Percentiles rank a stretch among this genome's conserved stretches.
Evolutionary conservation across 495 filamentous ascomycete species (phyloP).

Genomic region (Penicillium coprophilum): DNA sequence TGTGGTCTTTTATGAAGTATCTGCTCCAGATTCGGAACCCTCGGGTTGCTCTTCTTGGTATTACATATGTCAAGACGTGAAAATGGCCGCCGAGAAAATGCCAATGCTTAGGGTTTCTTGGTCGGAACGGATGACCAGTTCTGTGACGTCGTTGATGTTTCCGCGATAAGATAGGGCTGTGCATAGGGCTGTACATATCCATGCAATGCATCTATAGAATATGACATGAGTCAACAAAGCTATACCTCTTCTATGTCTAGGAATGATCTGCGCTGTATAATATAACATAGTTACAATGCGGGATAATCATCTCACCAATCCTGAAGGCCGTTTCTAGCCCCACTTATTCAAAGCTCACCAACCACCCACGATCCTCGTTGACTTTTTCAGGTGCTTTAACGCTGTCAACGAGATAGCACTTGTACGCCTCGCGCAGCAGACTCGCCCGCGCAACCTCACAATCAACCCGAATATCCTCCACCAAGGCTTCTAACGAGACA

Average conservation of each 20-base stretch:
- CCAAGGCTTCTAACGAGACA: constrained; percentile 72
- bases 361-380: constrained; percentile 35
- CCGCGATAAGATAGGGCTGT: neutral
- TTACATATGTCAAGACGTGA: constrained; percentile 23
- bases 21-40: neutral
- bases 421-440: constrained; percentile 68
- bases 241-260: neutral
- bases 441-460: constrained; percentile 78
- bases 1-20: neutral
- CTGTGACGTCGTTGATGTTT: too few species aligned
- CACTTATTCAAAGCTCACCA: constrained; percentile 34
- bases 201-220: neutral
- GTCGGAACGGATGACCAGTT: neutral
- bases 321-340: neutral
- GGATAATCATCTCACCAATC: constrained; percentile 3
- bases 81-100: constrained; percentile 15
- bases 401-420: constrained; percentile 49
- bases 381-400: constrained; percentile 25
- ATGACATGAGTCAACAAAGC: neutral
- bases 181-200: neutral
- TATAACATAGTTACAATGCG: constrained; percentile 1
- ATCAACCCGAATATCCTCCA: constrained; percentile 85
- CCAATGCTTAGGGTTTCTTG: constrained; percentile 23
- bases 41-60: constrained; percentile 11
- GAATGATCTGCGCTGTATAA: constrained; percentile 2